Evolutionary conservation across 1,284 basidiomycete genomes (phyloP).

Genomic region (Afroboletus lepidellus): DNA sequence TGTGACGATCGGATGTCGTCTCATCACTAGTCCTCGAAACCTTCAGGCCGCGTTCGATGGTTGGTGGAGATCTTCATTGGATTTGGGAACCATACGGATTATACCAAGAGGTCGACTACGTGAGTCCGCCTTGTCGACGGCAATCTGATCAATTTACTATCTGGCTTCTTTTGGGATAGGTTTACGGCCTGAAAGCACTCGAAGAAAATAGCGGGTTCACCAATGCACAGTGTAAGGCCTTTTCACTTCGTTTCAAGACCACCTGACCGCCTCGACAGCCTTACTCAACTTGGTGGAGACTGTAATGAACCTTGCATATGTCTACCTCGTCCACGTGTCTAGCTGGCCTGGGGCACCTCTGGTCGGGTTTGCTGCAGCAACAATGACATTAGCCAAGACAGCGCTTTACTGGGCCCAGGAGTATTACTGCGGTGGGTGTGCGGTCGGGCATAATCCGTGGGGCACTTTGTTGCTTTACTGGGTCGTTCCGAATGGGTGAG

Average conservation of each 20-base stretch:
- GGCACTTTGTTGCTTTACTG: constrained; percentile 59
- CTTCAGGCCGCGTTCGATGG: constrained; percentile 57
- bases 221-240: constrained; percentile 73
- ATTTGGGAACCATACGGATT: constrained; percentile 82
- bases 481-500: constrained; percentile 79
- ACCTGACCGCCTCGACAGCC: constrained; percentile 42
- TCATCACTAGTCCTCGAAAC: not conserved
- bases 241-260: not conserved
- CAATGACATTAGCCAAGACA: constrained; percentile 85
- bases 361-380: constrained; percentile 68
- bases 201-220: constrained; percentile 77
- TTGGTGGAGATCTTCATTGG: constrained; percentile 85
- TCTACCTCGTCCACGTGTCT: constrained; percentile 69
- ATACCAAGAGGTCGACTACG: constrained; percentile 73
- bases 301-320: constrained; percentile 69
- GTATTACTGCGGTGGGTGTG: constrained; percentile 69
- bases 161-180: constrained; percentile 36
- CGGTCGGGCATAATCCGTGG: constrained; percentile 71
- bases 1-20: not conserved
- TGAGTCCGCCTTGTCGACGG: constrained; percentile 29
- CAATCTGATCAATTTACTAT: not conserved
- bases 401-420: constrained; percentile 80
- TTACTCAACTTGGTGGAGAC: constrained; percentile 82
- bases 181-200: constrained; percentile 72
- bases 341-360: constrained; percentile 64